phyloP scores from a whole-genome alignment of 805 yeast genomes.

The Kodamaea nitidulidarum region DNA sequence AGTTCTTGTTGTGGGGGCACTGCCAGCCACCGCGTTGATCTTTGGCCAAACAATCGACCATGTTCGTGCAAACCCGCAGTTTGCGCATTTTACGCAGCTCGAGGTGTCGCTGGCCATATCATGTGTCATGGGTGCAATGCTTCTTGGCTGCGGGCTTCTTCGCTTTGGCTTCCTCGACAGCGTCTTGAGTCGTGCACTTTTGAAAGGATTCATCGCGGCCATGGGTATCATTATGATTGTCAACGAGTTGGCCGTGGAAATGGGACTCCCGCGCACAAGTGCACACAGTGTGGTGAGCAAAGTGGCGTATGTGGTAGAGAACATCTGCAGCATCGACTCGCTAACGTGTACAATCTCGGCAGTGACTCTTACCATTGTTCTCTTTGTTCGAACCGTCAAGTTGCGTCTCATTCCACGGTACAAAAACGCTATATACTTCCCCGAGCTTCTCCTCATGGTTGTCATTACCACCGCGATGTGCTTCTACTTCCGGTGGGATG shows the following conservation, averaged over 20 bases:
- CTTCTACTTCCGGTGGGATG: conserved; percentile 22
- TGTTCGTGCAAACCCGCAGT: conserved; percentile 28
- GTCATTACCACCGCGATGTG: conserved; percentile 25
- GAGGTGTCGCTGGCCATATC: conserved; percentile 19
- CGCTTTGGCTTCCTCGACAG: conserved; percentile 83
- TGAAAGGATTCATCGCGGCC: conserved; percentile 81
- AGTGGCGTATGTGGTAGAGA: conserved; percentile 13
- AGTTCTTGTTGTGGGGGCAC: conserved; percentile 87
- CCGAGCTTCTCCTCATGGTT: conserved; percentile 32
- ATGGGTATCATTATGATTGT: conserved; percentile 81
- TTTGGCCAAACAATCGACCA: conserved; percentile 71
- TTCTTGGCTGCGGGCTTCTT: conserved; percentile 38
- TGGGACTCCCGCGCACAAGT: conserved; percentile 25
- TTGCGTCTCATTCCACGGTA: conserved; percentile 14
- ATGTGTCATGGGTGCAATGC: conserved; percentile 16
- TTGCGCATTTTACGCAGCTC: conserved; percentile 37
- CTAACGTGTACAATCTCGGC: conserved; percentile 18
- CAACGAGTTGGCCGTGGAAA: conserved; percentile 47
- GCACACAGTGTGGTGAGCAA: conserved; percentile 17
- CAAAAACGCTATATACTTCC: conserved; percentile 24
- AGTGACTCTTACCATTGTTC: conserved; percentile 20
- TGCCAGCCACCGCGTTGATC: conserved; percentile 79
- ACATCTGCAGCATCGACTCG: conserved; percentile 12
- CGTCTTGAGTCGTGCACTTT: conserved; percentile 68
- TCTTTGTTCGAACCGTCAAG: conserved; percentile 20